A percentile compares a stretch with the other conserved stretches of the same genome.
These are phyloP conservation scores for Forsythia suspensa DNA, from an alignment of 257 asterid genomes.

Conservation along the genomic window DNA sequence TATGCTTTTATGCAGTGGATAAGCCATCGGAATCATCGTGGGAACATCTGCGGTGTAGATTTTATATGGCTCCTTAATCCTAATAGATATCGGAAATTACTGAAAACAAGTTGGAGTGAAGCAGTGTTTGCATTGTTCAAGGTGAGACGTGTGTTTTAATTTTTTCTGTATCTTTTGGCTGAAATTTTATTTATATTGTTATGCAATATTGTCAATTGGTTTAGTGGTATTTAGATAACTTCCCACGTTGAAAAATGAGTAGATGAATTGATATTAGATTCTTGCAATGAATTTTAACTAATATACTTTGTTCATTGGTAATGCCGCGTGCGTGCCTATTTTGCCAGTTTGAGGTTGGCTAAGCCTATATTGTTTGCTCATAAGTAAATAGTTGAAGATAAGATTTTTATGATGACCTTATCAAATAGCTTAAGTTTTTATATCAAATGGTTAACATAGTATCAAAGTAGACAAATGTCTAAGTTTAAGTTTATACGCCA, in stretches of 20 bases:
- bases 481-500: no score
- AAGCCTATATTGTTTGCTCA: no score
- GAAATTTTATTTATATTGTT: background rate
- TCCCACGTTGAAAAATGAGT: background rate
- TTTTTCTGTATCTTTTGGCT: background rate
- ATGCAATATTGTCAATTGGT: background rate
- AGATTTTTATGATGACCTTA: no score
- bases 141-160: conserved; percentile 39
- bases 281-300: no score
- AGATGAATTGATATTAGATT: background rate
- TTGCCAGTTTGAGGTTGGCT: no score
- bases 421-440: no score
- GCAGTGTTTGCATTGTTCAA: conserved; percentile 92
- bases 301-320: no score
- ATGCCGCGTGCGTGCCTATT: no score
- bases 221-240: background rate
- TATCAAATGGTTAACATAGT: no score
- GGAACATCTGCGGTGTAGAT: conserved; percentile 96
- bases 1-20: conserved; percentile 69
- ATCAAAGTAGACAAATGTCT: no score
- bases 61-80: conserved; percentile 99
- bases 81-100: conserved; percentile 73
- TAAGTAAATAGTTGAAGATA: no score
- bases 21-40: conserved; percentile 98
- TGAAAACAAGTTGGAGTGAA: conserved; percentile 92